phyloP scores from a whole-genome alignment of 352 stramenopile species.

The Phytophthora idaei region DNA sequence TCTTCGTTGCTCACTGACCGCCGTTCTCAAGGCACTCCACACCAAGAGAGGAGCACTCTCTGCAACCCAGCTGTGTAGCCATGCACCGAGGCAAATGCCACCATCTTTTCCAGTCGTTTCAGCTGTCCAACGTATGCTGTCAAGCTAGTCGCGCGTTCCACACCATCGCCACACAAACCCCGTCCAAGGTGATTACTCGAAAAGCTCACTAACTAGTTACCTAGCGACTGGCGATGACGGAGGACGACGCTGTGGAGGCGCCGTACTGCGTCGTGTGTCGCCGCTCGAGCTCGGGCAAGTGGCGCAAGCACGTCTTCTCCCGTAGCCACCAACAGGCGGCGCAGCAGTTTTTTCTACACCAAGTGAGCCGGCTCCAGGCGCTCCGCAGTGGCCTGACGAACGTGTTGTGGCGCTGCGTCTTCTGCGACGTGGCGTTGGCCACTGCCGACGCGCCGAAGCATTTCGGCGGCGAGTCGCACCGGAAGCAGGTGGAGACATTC shows the following conservation, averaged over 20 bases:
- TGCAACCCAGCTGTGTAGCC: slow-evolving; percentile 19
- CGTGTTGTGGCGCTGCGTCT: slow-evolving; percentile 40
- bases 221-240: slow-evolving; percentile 1
- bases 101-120: slow-evolving; percentile 16
- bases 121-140: slow-evolving; percentile 12
- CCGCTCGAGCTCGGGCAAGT: slow-evolving; percentile 66
- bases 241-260: slow-evolving; percentile 32
- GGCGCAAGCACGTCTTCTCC: slow-evolving; percentile 73
- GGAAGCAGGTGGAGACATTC: slow-evolving; percentile 49
- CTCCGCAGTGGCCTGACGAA: slow-evolving; percentile 30
- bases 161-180: slow-evolving; percentile 19
- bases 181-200: slow-evolving; percentile 12
- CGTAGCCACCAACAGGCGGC: slow-evolving; percentile 56
- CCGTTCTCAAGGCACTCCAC: slow-evolving; percentile 8
- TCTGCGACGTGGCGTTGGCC: slow-evolving; percentile 37
- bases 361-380: slow-evolving; percentile 31
- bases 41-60: slow-evolving; percentile 25
- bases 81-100: slow-evolving; percentile 15
- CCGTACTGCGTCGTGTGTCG: slow-evolving; percentile 65
- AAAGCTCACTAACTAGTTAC: background rate
- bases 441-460: slow-evolving; percentile 44
- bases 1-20: slow-evolving; percentile 9
- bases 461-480: slow-evolving; percentile 42
- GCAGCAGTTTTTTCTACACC: slow-evolving; percentile 43
- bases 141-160: slow-evolving; percentile 22